Evolutionary conservation across 129 eudicot genomes (phyloP).

Genomic region (Pseudognaphalium luteoalbum): DNA sequence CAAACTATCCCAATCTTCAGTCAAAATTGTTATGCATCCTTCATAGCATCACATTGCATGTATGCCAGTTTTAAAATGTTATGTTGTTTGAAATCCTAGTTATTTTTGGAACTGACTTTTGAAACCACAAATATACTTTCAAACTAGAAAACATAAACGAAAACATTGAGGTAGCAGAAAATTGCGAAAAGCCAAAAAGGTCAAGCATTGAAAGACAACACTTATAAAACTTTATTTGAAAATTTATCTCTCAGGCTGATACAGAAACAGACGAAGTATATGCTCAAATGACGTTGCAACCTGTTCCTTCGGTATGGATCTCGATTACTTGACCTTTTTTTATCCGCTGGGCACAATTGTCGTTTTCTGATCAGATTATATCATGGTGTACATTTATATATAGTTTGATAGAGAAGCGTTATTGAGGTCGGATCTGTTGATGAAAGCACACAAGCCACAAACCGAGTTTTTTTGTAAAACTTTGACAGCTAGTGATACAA

Average conservation of each 20-base stretch:
- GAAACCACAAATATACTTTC: constrained; percentile 1
- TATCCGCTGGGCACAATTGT: not conserved
- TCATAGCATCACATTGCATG: constrained; percentile 83
- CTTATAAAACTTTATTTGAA: not conserved
- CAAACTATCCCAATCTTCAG: constrained; percentile 88
- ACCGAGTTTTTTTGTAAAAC: constrained; percentile 93
- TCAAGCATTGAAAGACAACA: not conserved
- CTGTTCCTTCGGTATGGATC: constrained; percentile 75
- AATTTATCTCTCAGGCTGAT: constrained; percentile 61
- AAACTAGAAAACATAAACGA: not conserved
- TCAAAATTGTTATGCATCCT: constrained; percentile 85
- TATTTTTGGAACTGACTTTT: not conserved
- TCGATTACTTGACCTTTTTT: constrained; percentile 9
- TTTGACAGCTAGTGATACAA: constrained; percentile 97
- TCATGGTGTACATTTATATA: constrained; percentile 13
- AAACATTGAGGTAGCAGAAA: not conserved
- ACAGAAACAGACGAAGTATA: constrained; percentile 97
- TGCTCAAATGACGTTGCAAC: constrained; percentile 98
- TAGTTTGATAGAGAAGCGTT: constrained; percentile 94
- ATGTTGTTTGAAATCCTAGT: not conserved
- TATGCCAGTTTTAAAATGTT: constrained; percentile 29
- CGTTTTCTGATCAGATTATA: constrained; percentile 6
- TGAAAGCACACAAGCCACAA: constrained; percentile 82
- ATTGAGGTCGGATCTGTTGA: constrained; percentile 80
- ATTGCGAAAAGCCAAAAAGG: not conserved